Evolutionary conservation across 805 yeast genomes (phyloP), one percentile per base, ranked within the genome.

Genomic region (Lachancea dasiensis): DNA sequence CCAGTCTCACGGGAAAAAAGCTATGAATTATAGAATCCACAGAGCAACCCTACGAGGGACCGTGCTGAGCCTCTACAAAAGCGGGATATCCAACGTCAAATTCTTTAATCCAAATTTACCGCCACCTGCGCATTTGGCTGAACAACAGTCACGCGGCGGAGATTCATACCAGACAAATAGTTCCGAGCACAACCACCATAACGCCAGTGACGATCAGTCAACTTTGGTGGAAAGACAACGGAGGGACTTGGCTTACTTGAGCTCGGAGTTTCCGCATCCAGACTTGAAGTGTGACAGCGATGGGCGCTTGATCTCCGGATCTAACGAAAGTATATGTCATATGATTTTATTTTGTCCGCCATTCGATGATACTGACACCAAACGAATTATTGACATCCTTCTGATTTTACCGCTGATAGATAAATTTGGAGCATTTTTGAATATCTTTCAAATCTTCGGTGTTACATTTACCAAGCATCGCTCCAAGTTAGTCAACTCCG

Each of bases 301-400:
- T 3, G 69, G 73, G 15, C 70, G 72, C 14, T 62, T 72, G 15
- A 46, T 68, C 6, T 68, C 73, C 16, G 85, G 85, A 14, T 56
- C 85, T 0, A 52, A 75, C 8, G 96, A 87, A 56, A 73, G 87
- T 31, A 67, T 87, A 25, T 75, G 89, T 39, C 97, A 89, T 60
- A 73, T 83, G 3, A 64, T 85, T 18, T 56, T 86, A 11, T 79
- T 79, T 56, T 70, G 70, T 41, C 69, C 73, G 4, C 52, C 64
- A 14, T 10, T 19, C 15, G 63, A 57, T 15, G 65, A 61, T 40
- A 63, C 61, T 18, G 61, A 61, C 16, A 22, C 41, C 8, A 43
- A 46, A 27, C 49, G 36, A 21, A 44, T 51, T 16, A 37, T 52
- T 10, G 71, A 70, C 38, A 56, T 73, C n/a, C 54, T 77, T 13